phyloP scores from a whole-genome alignment of 257 asterid species.

The Capsicum pubescens region DNA sequence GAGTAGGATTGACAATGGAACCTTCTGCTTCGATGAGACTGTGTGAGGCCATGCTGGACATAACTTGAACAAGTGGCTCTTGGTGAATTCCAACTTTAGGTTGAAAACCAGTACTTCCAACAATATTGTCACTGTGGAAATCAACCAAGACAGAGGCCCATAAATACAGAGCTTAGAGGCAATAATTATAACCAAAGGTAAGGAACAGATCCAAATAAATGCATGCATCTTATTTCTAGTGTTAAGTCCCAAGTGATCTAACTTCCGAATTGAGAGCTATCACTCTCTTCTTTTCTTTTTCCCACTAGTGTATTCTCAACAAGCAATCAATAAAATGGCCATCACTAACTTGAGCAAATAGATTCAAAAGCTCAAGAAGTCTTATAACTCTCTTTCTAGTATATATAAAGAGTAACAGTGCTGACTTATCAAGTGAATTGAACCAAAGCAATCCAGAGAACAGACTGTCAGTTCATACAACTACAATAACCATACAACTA shows the following conservation, averaged over 20 bases:
- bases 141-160: slow-evolving; percentile 2
- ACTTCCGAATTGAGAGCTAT: neutral
- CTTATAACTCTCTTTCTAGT: neutral
- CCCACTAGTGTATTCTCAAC: neutral
- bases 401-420: neutral
- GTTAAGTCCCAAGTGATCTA: slow-evolving; percentile 8
- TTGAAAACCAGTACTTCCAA: slow-evolving; percentile 50
- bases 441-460: slow-evolving; percentile 10
- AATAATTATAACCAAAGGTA: neutral
- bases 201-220: slow-evolving; percentile 24
- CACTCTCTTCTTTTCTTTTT: neutral
- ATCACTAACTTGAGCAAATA: slow-evolving; percentile 5
- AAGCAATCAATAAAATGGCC: neutral
- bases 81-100: slow-evolving; percentile 45
- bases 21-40: slow-evolving; percentile 39
- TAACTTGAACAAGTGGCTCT: slow-evolving; percentile 61
- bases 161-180: slow-evolving; percentile 12
- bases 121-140: slow-evolving; percentile 62
- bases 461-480: neutral
- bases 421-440: neutral
- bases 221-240: neutral
- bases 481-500: neutral
- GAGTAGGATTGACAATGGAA: slow-evolving; percentile 44
- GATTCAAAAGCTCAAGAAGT: slow-evolving; percentile 7
- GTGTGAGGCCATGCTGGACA: slow-evolving; percentile 49